Evolutionary conservation across 2,329 filamentous ascomycete genomes (phyloP).

Genomic region (Piedraia hortae): DNA sequence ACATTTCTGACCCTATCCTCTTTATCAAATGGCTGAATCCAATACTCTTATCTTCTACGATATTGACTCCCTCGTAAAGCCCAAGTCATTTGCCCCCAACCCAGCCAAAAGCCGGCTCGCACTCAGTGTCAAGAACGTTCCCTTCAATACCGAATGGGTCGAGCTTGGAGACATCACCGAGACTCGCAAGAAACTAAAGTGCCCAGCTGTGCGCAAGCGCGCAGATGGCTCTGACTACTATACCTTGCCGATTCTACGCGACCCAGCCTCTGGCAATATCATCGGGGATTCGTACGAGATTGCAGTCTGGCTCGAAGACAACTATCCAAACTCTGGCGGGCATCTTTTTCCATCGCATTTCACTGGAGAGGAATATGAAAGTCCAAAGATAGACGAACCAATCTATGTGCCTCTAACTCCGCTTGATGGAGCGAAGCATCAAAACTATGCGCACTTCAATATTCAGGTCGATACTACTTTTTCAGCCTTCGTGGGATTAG

Average conservation of each 20-base stretch:
- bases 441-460: conserved; percentile 23
- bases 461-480: conserved; percentile 19
- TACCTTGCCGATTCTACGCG: conserved; percentile 31
- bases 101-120: conserved; percentile 30
- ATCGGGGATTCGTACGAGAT: conserved; percentile 40
- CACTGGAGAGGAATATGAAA: conserved; percentile 17
- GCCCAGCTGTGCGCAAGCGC: conserved; percentile 24
- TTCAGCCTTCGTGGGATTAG: conserved; percentile 13
- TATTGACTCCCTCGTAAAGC: conserved; percentile 16
- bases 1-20: not conserved
- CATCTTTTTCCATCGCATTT: conserved; percentile 20
- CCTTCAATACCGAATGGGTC: conserved; percentile 41
- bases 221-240: conserved; percentile 29
- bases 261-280: conserved; percentile 15
- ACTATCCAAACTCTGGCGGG: conserved; percentile 21
- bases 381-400: conserved; percentile 27
- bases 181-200: conserved; percentile 22
- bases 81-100: conserved; percentile 20
- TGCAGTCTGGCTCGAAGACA: conserved; percentile 28
- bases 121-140: conserved; percentile 39
- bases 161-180: conserved; percentile 38
- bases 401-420: conserved; percentile 21
- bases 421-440: conserved; percentile 19
- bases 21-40: conserved; percentile 3
- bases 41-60: conserved; percentile 17